A percentile compares a stretch with the other conserved stretches of the same genome.
Evolutionary conservation across 176 grass and related monocot genomes (phyloP).

Genomic region (Carex kokanica): DNA sequence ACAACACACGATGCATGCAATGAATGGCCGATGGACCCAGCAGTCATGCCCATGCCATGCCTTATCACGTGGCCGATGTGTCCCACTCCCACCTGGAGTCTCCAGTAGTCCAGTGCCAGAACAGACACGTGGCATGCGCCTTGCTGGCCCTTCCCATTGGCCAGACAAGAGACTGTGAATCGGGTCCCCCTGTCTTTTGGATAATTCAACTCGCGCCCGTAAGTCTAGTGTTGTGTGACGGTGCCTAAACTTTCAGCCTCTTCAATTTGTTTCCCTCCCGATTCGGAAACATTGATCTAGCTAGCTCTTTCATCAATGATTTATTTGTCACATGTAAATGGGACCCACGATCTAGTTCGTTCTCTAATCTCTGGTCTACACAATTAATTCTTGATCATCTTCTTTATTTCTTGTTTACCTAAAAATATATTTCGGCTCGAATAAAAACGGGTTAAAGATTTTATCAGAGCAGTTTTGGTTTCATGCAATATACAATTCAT

Average conservation of each 20-base stretch:
- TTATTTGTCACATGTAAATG: background rate
- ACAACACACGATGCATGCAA: constrained; percentile 3
- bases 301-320: background rate
- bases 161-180: background rate
- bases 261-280: background rate
- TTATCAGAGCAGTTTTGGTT: too few species aligned
- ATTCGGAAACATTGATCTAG: background rate
- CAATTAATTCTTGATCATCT: too few species aligned
- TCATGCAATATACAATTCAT: too few species aligned
- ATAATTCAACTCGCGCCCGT: background rate
- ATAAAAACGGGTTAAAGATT: too few species aligned
- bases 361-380: background rate
- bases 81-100: background rate
- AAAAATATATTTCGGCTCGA: too few species aligned
- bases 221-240: background rate
- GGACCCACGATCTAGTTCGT: background rate
- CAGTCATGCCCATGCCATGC: background rate
- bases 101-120: background rate
- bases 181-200: background rate
- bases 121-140: background rate
- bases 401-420: too few species aligned
- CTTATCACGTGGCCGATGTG: background rate
- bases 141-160: background rate
- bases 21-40: constrained; percentile 4
- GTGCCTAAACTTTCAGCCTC: constrained; percentile 26